Evolutionary conservation across 1,139 yeast species (phyloP).

Genomic region (Chernovozyma sophiae-reginae): DNA sequence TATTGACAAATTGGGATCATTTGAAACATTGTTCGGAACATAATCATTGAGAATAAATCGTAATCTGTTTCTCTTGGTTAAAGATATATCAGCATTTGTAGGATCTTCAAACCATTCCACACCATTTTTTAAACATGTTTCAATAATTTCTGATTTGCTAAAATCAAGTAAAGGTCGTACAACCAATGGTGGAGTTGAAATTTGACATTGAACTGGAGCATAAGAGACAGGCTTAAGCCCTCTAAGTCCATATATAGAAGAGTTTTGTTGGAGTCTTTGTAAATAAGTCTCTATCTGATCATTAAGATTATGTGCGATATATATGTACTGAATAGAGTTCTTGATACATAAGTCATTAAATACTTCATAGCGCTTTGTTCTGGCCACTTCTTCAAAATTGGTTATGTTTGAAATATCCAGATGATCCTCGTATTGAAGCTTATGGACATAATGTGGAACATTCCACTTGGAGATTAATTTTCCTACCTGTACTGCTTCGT

Average conservation of each 20-base stretch:
- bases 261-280: constrained; percentile 49
- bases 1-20: constrained; percentile 11
- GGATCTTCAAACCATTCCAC: constrained; percentile 67
- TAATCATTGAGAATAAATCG: constrained; percentile 29
- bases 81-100: constrained; percentile 50
- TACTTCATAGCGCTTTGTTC: constrained; percentile 47
- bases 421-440: constrained; percentile 27
- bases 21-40: constrained; percentile 17
- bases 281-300: constrained; percentile 73
- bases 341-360: constrained; percentile 33
- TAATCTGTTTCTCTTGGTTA: constrained; percentile 54
- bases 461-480: constrained; percentile 32
- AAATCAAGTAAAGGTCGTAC: constrained; percentile 53
- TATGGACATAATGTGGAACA: constrained; percentile 32
- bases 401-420: constrained; percentile 13
- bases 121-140: constrained; percentile 37
- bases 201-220: constrained; percentile 21
- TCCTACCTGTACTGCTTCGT: constrained; percentile 47
- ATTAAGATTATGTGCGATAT: constrained; percentile 65
- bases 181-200: constrained; percentile 16
- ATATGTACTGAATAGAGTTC: constrained; percentile 26
- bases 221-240: constrained; percentile 28
- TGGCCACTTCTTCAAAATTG: constrained; percentile 55
- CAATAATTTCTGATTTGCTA: constrained; percentile 40
- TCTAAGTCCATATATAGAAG: constrained; percentile 57